Conservation (phyloP, 352 stramenopile species). For the Phytopythium cucurbitacearum region DNA sequence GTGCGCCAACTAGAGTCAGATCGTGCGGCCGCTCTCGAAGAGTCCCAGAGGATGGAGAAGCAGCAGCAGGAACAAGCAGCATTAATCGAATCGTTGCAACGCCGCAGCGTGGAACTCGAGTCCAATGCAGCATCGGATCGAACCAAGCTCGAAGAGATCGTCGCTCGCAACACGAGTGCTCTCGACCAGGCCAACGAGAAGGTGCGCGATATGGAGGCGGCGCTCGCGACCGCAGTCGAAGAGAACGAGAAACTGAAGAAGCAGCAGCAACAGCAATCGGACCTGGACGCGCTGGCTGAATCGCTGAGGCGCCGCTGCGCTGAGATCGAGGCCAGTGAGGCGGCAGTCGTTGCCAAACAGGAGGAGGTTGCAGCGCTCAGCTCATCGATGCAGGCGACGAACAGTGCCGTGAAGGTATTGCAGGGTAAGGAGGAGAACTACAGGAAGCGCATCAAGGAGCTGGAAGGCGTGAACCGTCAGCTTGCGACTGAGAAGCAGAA, state of each 20-base stretch:
- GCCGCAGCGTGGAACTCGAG: too few relatives aligned
- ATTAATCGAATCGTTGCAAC: too few relatives aligned
- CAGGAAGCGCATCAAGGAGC: conserved; percentile 16
- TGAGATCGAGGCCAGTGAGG: conserved; percentile 19
- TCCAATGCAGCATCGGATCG: too few relatives aligned
- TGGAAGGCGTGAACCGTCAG: conserved; percentile 30
- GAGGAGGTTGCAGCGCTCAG: conserved; percentile 24
- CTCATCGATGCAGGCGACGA: conserved; percentile 7
- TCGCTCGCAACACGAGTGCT: neutral
- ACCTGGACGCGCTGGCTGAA: conserved; percentile 13
- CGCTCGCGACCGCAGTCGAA: neutral
- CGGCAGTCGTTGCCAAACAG: conserved; percentile 13
- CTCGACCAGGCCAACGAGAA: neutral
- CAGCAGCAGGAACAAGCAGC: too few relatives aligned
- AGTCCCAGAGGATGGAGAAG: too few relatives aligned
- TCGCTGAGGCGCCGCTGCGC: conserved; percentile 11
- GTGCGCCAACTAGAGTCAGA: too few relatives aligned
- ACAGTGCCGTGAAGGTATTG: conserved; percentile 18
- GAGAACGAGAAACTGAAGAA: neutral
- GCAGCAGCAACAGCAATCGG: conserved; percentile 3
- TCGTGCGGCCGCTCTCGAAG: too few relatives aligned
- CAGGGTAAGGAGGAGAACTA: neutral
- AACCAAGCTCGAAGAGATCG: too few relatives aligned
- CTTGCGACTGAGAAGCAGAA: conserved; percentile 51
- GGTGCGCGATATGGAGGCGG: neutral